Evolutionary conservation across 345 rosid genomes (phyloP), one percentile per base, ranked within the genome.

Genomic region (Linum usitatissimum): DNA sequence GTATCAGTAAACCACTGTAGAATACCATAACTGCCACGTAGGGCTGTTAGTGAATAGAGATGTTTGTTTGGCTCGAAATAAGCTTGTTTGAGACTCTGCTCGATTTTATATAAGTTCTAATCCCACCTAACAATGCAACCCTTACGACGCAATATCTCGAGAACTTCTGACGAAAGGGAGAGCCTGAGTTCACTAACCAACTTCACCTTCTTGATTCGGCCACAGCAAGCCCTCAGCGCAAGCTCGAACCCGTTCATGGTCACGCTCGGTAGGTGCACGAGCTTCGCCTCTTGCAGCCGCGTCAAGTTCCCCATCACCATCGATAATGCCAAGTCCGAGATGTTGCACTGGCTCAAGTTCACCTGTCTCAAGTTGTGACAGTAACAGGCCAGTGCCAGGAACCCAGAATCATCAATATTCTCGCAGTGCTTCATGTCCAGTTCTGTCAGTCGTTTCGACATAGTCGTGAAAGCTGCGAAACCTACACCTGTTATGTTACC

Each of bases 61-160:
- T n/a, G n/a, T n/a, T 34, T 34, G 8, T 34, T 34, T 34, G 38
- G 2, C 28, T 23, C 28, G 2, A 23, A 23, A 23, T 23, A 23
- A 23, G 1, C 28, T 23, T 23, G 28, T 23, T 23, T 23, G 28
- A 23, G 28, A 23, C 28, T 23, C 28, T 1, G 28, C 28, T 23
- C 28, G 28, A 23, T 23, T 23, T 1, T 23, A 19, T 6, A 17
- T 18, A 14, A 2, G 53, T 53, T 60, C 75, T 79, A 82, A 65
- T 85, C 91, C 98, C 98, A 88, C 75, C 95, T 80, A 36, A 92
- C 80, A 58, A 61, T 80, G 83, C 95, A 85, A 66, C 95, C 95
- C 70, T 84, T 81, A 42, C 87, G 69, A 30, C 73, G 84, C 65
- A 92, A 75, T 45, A 67, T 74, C 78, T 83, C 88, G 0, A 84